Percentiles rank a stretch among this genome's conserved stretches.
These are phyloP conservation scores for Annona cherimola DNA, from an alignment of 164 flowering plant species.

Conservation along the genomic window DNA sequence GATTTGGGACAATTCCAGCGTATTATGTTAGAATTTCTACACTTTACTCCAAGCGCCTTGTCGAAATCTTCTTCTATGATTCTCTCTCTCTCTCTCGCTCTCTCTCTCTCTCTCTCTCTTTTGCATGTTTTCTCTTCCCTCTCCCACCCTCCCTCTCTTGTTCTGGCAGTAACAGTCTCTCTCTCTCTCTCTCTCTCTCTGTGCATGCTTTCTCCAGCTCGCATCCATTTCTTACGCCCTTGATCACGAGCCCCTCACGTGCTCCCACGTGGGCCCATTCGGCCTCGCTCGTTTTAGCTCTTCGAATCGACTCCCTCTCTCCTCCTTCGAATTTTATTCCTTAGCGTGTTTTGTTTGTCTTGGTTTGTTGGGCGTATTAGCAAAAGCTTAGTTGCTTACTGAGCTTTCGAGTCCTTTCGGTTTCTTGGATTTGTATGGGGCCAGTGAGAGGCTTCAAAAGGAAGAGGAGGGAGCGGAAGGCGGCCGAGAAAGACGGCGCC, in stretches of 20 bases:
- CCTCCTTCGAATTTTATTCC: not conserved
- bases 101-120: not conserved
- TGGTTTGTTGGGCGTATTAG: slow-evolving; percentile 3
- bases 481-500: slow-evolving; percentile 17
- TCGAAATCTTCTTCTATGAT: no score
- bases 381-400: not conserved
- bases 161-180: not conserved
- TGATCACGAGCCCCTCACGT: slow-evolving; percentile 3
- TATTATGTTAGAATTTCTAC: no score
- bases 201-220: slow-evolving; percentile 24
- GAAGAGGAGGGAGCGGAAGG: slow-evolving; percentile 34
- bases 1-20: no score
- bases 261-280: not conserved
- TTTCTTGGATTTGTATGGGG: slow-evolving; percentile 33
- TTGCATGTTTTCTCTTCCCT: not conserved
- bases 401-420: slow-evolving; percentile 5
- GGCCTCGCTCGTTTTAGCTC: slow-evolving; percentile 3
- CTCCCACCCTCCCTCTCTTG: not conserved
- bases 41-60: no score
- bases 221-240: slow-evolving; percentile 5
- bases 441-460: slow-evolving; percentile 46
- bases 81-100: not conserved
- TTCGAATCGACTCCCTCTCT: slow-evolving; percentile 4
- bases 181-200: not conserved
- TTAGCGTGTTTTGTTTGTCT: not conserved